Evolutionary conservation across 2,329 filamentous ascomycete species (phyloP), one percentile per base, ranked within the genome.

Genomic region (Fusarium sp.): DNA sequence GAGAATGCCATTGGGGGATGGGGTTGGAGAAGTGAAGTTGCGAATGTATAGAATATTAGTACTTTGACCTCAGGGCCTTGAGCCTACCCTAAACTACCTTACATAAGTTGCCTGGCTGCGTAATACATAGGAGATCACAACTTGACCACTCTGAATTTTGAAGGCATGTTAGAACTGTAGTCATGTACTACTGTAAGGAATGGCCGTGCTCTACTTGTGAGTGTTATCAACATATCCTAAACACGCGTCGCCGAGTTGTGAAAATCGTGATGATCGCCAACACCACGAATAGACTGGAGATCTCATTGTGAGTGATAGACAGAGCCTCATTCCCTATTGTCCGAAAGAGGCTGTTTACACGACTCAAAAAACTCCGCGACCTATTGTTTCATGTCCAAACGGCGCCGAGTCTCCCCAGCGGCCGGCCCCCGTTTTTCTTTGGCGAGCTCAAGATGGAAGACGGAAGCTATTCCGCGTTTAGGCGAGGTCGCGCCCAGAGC

Each of bases 11-110:
- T 66, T 32, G 77, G 77, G 36, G 74, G 77, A 64, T 78, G 77
- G 77, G 77, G 77, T 38, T 78, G 77, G 77, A 77, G 77, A 38
- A 75, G 61, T 67, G 77, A 78, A 50, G 74, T 78, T 68, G 77
- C 75, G 5, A 78, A 59, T 24, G 65, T 78, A 22, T 78, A 72
- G 50, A 69, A 28, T 15, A 47, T 15, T 15, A 35, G 14, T 41
- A 28, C 11, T 13, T 12, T 20, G 36, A 54, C 35, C 22, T n/a
- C 24, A 18, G n/a, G 44, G 32, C 28, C 13, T 8, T 26, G 41
- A 15, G 22, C 30, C 26, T 70, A 55, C 60, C 60, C 66, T 70
- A 53, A n/a, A 70, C 28, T 17, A 9, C 32, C 32, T 35, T 35
- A 35, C 3, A 24, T 5, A 5, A 9, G 17, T 28, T 28, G 28